Percentiles rank a stretch among this genome's conserved stretches.
phyloP scores from a whole-genome alignment of 495 filamentous ascomycete species.

The Hyaloscypha finlandica region DNA sequence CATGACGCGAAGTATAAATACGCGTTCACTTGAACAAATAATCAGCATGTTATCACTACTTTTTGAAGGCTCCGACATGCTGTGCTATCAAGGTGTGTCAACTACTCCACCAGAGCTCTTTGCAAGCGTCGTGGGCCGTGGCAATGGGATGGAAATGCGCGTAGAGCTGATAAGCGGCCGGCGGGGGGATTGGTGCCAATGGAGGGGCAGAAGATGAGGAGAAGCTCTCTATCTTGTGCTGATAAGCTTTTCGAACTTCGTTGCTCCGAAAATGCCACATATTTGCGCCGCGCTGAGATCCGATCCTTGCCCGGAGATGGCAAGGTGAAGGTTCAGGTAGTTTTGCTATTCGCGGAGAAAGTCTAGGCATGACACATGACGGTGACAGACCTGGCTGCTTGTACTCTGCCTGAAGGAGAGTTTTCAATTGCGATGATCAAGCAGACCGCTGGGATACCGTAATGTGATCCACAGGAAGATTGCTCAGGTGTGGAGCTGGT shows the following conservation, averaged over 20 bases:
- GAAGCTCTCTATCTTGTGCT: conserved; percentile 2
- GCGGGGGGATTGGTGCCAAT: conserved; percentile 2
- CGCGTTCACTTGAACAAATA: conserved; percentile 12
- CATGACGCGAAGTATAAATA: conserved; percentile 9
- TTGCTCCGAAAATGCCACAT: conserved; percentile 6
- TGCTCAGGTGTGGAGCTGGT: background rate
- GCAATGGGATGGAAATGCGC: background rate
- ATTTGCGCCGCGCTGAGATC: conserved; percentile 3
- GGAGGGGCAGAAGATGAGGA: conserved; percentile 3
- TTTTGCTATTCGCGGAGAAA: too few species aligned
- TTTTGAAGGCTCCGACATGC: background rate
- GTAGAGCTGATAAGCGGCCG: conserved; percentile 6
- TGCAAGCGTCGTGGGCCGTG: conserved; percentile 1
- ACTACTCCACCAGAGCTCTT: conserved; percentile 7
- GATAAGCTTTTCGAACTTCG: conserved; percentile 9
- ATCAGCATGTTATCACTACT: background rate
- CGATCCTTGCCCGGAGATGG: background rate
- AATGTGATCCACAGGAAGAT: background rate
- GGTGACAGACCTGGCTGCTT: too few species aligned
- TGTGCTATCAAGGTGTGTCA: conserved; percentile 6
- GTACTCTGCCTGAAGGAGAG: too few species aligned
- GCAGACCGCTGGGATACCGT: background rate
- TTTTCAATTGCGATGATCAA: too few species aligned
- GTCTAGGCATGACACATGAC: background rate
- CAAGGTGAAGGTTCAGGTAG: background rate